Evolutionary conservation across 305 asterid genomes (phyloP).

Genomic region (Fraxinus sp.): DNA sequence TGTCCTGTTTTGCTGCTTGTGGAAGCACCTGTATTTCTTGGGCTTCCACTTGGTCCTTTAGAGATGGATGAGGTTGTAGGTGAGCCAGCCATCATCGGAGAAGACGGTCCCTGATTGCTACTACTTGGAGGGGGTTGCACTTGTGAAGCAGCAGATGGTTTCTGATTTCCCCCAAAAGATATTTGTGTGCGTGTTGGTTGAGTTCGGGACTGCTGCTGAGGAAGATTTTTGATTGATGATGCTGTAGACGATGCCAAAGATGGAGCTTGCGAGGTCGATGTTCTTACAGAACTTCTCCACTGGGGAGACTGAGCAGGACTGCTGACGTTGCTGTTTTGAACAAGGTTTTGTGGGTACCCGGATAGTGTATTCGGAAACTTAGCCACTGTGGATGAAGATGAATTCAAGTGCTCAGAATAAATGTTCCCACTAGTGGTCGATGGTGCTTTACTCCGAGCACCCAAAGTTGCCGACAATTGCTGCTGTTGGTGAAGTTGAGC

Average conservation of each 20-base stretch:
- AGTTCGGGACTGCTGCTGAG: constrained; percentile 66
- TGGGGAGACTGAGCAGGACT: constrained; percentile 67
- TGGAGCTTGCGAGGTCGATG: constrained; percentile 49
- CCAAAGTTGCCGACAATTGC: constrained; percentile 29
- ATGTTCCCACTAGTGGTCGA: constrained; percentile 47
- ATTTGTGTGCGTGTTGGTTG: constrained; percentile 70
- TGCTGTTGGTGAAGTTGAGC: constrained; percentile 52
- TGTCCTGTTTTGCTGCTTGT: constrained; percentile 54
- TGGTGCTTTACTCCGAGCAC: constrained; percentile 47
- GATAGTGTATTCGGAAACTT: constrained; percentile 58
- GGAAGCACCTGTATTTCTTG: constrained; percentile 63
- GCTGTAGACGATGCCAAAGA: constrained; percentile 52
- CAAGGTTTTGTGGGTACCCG: constrained; percentile 64
- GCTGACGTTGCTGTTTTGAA: constrained; percentile 50
- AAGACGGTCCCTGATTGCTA: constrained; percentile 50
- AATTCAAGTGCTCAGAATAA: constrained; percentile 62
- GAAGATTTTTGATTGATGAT: constrained; percentile 52
- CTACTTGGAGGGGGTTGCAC: constrained; percentile 44
- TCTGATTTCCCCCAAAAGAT: constrained; percentile 81
- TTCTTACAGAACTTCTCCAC: constrained; percentile 61
- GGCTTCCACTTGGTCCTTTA: constrained; percentile 85
- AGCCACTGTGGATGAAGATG: constrained; percentile 45
- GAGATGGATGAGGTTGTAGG: constrained; percentile 88
- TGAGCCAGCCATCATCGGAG: constrained; percentile 80
- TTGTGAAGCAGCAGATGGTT: constrained; percentile 42